Conservation (phyloP, 2,329 filamentous ascomycete species). For the Cladosporium colombiae region DNA sequence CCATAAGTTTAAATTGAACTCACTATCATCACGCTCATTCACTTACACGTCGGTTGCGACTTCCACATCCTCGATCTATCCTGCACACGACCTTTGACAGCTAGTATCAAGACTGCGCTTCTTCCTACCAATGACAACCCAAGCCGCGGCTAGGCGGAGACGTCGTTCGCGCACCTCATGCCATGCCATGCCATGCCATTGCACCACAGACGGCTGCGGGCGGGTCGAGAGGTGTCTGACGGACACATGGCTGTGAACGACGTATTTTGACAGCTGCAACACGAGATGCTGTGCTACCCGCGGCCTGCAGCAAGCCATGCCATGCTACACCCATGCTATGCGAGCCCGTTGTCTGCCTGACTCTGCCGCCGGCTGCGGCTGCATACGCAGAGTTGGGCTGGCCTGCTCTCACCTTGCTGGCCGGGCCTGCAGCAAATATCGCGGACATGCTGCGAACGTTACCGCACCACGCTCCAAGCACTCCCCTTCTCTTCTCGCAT, state of each 20-base stretch:
- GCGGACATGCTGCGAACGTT: slow-evolving; percentile 10
- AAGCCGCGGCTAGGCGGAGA: slow-evolving; percentile 7
- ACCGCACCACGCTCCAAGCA: not conserved
- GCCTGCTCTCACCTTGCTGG: slow-evolving; percentile 8
- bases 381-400: slow-evolving; percentile 11
- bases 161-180: slow-evolving; percentile 16
- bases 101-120: slow-evolving; percentile 2
- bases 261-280: slow-evolving; percentile 16
- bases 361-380: slow-evolving; percentile 6
- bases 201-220: slow-evolving; percentile 10
- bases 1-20: too few species aligned
- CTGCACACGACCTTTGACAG: slow-evolving; percentile 5
- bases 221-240: not conserved
- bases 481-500: not conserved
- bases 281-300: slow-evolving; percentile 7
- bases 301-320: slow-evolving; percentile 8
- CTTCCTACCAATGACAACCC: not conserved
- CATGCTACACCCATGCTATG: slow-evolving; percentile 1
- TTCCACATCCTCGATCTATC: not conserved
- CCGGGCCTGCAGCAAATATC: not conserved
- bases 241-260: slow-evolving; percentile 10
- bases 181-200: slow-evolving; percentile 14
- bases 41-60: not conserved
- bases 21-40: not conserved
- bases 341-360: slow-evolving; percentile 14